Percentiles rank a stretch among this genome's conserved stretches.
These are phyloP conservation scores for Fusarium sublunatum DNA, from an alignment of 2,329 filamentous ascomycete species.

Conservation along the genomic window DNA sequence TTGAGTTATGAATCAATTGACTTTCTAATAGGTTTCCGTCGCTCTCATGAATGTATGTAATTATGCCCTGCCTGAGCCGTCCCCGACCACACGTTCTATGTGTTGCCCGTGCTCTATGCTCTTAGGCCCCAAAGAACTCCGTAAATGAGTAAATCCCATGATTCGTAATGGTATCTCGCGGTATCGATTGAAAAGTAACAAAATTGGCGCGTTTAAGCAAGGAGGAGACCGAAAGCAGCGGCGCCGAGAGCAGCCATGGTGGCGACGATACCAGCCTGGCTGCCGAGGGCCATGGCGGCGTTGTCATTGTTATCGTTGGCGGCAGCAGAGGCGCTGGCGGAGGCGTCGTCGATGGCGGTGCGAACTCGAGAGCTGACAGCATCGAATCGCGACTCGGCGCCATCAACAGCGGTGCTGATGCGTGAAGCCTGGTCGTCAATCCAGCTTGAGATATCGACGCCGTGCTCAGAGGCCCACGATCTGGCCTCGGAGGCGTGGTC, in stretches of 20 bases:
- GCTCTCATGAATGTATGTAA: conserved; percentile 16
- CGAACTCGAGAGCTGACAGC: conserved; percentile 19
- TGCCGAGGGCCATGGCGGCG: conserved; percentile 26
- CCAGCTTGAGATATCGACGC: conserved; percentile 24
- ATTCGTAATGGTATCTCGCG: conserved; percentile 19
- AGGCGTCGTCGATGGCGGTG: conserved; percentile 25
- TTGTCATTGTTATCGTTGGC: conserved; percentile 27
- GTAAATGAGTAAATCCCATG: conserved; percentile 14
- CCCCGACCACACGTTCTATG: conserved; percentile 15
- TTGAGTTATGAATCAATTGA: conserved; percentile 3
- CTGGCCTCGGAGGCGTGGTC: conserved; percentile 21
- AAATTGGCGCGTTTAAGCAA: conserved; percentile 29
- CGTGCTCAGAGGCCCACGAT: conserved; percentile 16
- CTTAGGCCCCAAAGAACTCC: conserved; percentile 29
- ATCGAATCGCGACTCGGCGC: conserved; percentile 26
- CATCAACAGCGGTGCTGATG: conserved; percentile 25
- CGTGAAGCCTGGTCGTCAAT: conserved; percentile 7
- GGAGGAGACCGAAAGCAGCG: conserved; percentile 41
- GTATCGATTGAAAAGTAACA: not conserved
- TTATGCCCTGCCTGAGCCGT: conserved; percentile 17
- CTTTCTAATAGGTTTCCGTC: conserved; percentile 5
- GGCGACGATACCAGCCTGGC: conserved; percentile 34
- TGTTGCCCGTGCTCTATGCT: conserved; percentile 18
- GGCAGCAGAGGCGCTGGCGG: conserved; percentile 15
- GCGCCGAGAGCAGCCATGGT: conserved; percentile 40